phyloP scores from a whole-genome alignment of 2,329 filamentous ascomycete species.

The Epichloe glyceriae region DNA sequence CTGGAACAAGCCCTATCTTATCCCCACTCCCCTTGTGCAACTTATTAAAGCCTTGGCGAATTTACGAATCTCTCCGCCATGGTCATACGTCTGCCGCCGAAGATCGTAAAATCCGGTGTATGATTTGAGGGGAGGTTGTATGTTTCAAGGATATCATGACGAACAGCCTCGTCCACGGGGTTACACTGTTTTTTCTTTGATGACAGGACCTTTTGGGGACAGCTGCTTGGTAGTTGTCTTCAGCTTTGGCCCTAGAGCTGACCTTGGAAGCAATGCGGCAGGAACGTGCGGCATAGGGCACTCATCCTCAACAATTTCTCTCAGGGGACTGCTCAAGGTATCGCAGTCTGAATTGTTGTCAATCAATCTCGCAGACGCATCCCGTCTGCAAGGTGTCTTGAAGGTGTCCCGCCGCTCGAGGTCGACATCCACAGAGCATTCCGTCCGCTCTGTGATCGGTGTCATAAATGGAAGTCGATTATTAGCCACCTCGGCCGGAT shows the following conservation, averaged over 20 bases:
- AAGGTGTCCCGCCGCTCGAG: slow-evolving; percentile 47
- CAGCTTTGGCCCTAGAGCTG: slow-evolving; percentile 21
- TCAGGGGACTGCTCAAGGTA: slow-evolving; percentile 57
- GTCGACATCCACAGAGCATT: slow-evolving; percentile 64
- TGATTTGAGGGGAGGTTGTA: slow-evolving; percentile 58
- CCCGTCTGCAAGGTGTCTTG: slow-evolving; percentile 64
- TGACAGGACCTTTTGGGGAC: slow-evolving; percentile 53
- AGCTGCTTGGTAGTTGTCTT: slow-evolving; percentile 24
- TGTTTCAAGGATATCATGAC: slow-evolving; percentile 60
- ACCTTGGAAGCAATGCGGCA: slow-evolving; percentile 35
- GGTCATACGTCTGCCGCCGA: slow-evolving; percentile 47
- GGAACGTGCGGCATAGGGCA: slow-evolving; percentile 34
- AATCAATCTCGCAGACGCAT: slow-evolving; percentile 13
- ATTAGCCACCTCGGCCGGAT: slow-evolving; percentile 68
- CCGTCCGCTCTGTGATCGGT: slow-evolving; percentile 90
- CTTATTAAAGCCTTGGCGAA: slow-evolving; percentile 57
- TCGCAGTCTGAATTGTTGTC: slow-evolving; percentile 26
- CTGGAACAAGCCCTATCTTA: slow-evolving; percentile 42
- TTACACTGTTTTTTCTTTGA: slow-evolving; percentile 76
- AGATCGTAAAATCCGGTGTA: slow-evolving; percentile 76
- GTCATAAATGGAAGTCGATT: slow-evolving; percentile 97
- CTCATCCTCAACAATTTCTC: slow-evolving; percentile 45
- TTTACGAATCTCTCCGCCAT: slow-evolving; percentile 64
- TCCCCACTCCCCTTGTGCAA: slow-evolving; percentile 45
- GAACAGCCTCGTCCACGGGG: slow-evolving; percentile 66